Evolutionary conservation across 2,329 filamentous ascomycete genomes (phyloP).

Genomic region (Colletotrichum musae): DNA sequence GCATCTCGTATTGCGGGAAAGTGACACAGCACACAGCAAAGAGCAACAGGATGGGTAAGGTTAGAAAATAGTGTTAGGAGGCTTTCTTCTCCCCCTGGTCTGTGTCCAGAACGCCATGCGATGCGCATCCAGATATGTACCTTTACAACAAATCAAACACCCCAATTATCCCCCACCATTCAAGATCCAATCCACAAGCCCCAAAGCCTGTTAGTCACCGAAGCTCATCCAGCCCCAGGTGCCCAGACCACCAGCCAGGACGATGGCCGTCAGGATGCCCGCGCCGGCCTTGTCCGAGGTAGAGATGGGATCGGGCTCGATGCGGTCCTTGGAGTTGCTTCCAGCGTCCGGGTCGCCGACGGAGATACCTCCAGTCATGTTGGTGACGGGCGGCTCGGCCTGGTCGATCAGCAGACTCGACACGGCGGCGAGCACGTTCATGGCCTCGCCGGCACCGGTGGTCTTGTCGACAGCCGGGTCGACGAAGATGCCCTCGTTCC

Average conservation of each 20-base stretch:
- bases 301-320: slow-evolving; percentile 54
- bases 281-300: slow-evolving; percentile 64
- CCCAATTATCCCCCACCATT: neutral
- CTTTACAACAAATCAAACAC: slow-evolving; percentile 23
- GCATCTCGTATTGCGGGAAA: too few species aligned
- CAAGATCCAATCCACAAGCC: neutral
- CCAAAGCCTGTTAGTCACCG: slow-evolving; percentile 13
- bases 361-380: slow-evolving; percentile 65
- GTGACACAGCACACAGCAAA: too few species aligned
- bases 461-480: slow-evolving; percentile 67
- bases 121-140: slow-evolving; percentile 39
- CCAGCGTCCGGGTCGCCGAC: slow-evolving; percentile 59
- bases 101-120: slow-evolving; percentile 38
- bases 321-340: slow-evolving; percentile 49
- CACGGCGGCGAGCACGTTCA: slow-evolving; percentile 70
- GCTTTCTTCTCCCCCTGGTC: neutral
- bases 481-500: slow-evolving; percentile 64
- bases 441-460: slow-evolving; percentile 70
- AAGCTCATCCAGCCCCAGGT: slow-evolving; percentile 67
- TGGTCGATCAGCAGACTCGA: slow-evolving; percentile 62
- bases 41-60: neutral
- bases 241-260: slow-evolving; percentile 57
- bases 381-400: slow-evolving; percentile 59
- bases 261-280: slow-evolving; percentile 61
- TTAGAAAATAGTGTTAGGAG: neutral